phyloP scores from a whole-genome alignment of 2,329 filamentous ascomycete species.

The Fusarium acutatum region DNA sequence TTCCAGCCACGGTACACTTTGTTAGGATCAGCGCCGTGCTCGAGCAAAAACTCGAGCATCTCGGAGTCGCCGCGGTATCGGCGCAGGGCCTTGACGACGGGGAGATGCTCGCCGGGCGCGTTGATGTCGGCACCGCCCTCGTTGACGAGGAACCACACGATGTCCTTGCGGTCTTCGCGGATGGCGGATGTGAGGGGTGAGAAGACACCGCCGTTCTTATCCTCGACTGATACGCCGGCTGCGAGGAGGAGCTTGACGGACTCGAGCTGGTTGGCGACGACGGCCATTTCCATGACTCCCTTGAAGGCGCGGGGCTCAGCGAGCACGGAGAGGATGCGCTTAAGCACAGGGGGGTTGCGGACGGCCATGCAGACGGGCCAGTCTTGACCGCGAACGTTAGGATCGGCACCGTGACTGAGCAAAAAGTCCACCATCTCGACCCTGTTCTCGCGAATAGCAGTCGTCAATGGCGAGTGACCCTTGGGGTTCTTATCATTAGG shows the following conservation, averaged over 20 bases:
- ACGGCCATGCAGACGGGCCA: slow-evolving; percentile 78
- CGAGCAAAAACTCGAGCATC: slow-evolving; percentile 70
- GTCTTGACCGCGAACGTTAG: slow-evolving; percentile 70
- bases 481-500: slow-evolving; percentile 67
- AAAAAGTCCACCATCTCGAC: slow-evolving; percentile 68
- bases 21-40: slow-evolving; percentile 73
- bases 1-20: slow-evolving; percentile 73
- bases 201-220: slow-evolving; percentile 78
- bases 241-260: slow-evolving; percentile 71
- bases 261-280: slow-evolving; percentile 71
- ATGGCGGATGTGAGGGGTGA: slow-evolving; percentile 74
- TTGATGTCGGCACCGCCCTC: slow-evolving; percentile 72
- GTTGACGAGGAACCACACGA: slow-evolving; percentile 68
- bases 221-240: slow-evolving; percentile 73
- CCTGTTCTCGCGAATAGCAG: slow-evolving; percentile 69
- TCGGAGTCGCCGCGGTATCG: slow-evolving; percentile 64
- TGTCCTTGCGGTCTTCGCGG: slow-evolving; percentile 68
- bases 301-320: slow-evolving; percentile 69
- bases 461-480: slow-evolving; percentile 70
- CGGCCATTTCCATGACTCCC: slow-evolving; percentile 73
- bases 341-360: slow-evolving; percentile 66
- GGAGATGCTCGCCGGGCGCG: slow-evolving; percentile 74
- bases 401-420: slow-evolving; percentile 66
- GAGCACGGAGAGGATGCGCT: slow-evolving; percentile 65
- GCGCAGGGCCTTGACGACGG: slow-evolving; percentile 74